These are phyloP conservation scores for Coemansia sp. DNA, from an alignment of 192 early-diverging fungal species.

Conservation along the genomic window DNA sequence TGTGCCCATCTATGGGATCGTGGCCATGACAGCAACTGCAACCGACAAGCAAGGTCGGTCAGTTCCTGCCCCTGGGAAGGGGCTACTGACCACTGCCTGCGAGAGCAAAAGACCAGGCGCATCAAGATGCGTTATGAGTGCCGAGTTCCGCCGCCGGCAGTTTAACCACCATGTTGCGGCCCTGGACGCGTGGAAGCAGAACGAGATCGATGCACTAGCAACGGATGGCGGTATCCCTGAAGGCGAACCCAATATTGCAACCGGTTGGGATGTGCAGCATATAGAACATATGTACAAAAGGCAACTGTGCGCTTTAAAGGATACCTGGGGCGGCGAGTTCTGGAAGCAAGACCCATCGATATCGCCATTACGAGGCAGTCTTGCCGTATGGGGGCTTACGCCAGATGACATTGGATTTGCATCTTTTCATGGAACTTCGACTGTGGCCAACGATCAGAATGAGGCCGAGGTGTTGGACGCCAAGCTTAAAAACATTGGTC, in stretches of 20 bases:
- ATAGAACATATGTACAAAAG: too few relatives aligned
- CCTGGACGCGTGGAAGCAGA: slow-evolving; percentile 15
- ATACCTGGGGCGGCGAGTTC: slow-evolving; percentile 82
- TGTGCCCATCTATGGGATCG: slow-evolving; percentile 85
- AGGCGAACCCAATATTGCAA: background rate
- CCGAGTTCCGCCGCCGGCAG: slow-evolving; percentile 81
- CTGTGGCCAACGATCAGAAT: slow-evolving; percentile 94
- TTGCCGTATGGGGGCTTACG: slow-evolving; percentile 83
- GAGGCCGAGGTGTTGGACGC: slow-evolving; percentile 82
- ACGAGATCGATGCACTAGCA: background rate
- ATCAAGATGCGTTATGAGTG: too few relatives aligned
- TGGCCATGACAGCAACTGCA: slow-evolving; percentile 84
- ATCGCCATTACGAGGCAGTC: slow-evolving; percentile 80
- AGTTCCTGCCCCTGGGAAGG: slow-evolving; percentile 92
- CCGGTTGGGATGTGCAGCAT: too few relatives aligned
- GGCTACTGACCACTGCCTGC: slow-evolving; percentile 86
- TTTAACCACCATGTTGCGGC: slow-evolving; percentile 35
- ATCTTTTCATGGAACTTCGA: slow-evolving; percentile 95
- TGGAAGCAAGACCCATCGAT: slow-evolving; percentile 68
- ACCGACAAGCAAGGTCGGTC: slow-evolving; percentile 93
- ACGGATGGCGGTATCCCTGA: too few relatives aligned
- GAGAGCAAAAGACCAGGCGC: too few relatives aligned
- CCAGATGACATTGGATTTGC: slow-evolving; percentile 91
- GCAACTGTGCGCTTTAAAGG: slow-evolving; percentile 63
- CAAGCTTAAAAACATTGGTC: slow-evolving; percentile 83